A percentile compares a stretch with the other conserved stretches of the same genome.
These are phyloP conservation scores for Dothidotthia symphoricarpi DNA, from an alignment of 2,329 filamentous ascomycete species.

Conservation along the genomic window DNA sequence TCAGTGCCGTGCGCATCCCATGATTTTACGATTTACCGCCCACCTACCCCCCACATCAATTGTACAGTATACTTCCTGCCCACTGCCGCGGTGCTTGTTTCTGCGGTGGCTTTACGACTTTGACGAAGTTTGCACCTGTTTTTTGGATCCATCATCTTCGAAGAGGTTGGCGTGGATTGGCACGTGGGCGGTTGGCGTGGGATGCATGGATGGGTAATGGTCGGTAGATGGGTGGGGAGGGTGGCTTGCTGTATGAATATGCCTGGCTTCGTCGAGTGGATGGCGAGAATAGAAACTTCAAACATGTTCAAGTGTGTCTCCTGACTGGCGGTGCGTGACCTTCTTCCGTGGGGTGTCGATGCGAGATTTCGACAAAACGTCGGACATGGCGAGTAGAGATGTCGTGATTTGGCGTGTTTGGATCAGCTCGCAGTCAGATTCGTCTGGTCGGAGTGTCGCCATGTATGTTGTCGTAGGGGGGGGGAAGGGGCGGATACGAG, in stretches of 20 bases:
- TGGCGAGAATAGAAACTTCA: neutral
- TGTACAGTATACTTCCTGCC: conserved; percentile 23
- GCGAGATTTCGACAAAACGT: too few relatives aligned
- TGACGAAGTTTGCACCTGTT: conserved; percentile 17
- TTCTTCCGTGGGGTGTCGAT: too few relatives aligned
- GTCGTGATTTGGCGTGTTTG: too few relatives aligned
- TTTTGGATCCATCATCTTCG: conserved; percentile 16
- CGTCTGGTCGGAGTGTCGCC: too few relatives aligned
- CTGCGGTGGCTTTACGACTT: conserved; percentile 17
- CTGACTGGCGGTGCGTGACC: neutral
- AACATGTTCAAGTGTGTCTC: neutral
- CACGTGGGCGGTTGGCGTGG: neutral
- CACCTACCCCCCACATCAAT: conserved; percentile 11
- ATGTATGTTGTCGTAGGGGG: too few relatives aligned
- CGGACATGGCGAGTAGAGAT: too few relatives aligned
- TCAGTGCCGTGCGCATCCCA: conserved; percentile 3
- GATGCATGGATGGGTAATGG: neutral
- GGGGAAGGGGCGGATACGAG: too few relatives aligned
- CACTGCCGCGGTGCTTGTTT: neutral
- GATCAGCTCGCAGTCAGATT: too few relatives aligned
- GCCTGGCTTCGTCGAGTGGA: neutral
- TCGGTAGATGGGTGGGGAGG: conserved; percentile 4
- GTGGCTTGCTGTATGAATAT: conserved; percentile 19
- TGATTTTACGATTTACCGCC: conserved; percentile 1
- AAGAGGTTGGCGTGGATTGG: conserved; percentile 1